Percentiles rank a stretch among this genome's conserved stretches.
Conservation (phyloP, 306 rosid genomes). For the Pyrus betulifolia region DNA sequence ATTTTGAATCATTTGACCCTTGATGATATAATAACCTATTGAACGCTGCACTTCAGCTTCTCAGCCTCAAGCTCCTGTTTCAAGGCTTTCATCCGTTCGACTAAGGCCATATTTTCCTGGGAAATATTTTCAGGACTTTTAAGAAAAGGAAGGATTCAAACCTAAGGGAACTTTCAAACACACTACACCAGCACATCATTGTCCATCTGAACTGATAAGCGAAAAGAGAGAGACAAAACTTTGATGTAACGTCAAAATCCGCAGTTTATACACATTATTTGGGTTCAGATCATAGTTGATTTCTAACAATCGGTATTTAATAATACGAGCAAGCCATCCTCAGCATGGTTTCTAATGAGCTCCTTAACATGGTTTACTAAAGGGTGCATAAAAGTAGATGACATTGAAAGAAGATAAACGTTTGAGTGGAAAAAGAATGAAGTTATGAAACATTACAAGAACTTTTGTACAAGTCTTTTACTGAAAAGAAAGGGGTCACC, state of each 20-base stretch:
- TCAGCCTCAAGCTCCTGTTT: slow-evolving; percentile 47
- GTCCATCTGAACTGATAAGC: background rate
- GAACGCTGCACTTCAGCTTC: slow-evolving; percentile 41
- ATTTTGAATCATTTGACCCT: background rate
- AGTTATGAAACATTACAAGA: background rate
- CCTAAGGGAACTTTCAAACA: background rate
- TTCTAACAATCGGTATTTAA: background rate
- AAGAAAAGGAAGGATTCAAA: slow-evolving; percentile 7
- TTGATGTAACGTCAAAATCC: background rate
- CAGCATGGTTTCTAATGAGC: background rate
- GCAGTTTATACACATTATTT: background rate
- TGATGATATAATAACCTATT: slow-evolving; percentile 9
- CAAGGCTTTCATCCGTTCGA: slow-evolving; percentile 45
- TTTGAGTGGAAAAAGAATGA: background rate
- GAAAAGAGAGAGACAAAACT: background rate
- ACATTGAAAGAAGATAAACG: background rate
- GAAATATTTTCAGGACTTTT: slow-evolving; percentile 11
- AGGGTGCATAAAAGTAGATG: background rate
- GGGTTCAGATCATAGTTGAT: background rate
- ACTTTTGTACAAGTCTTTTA: background rate
- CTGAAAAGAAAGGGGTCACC: slow-evolving; percentile 30
- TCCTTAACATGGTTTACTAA: background rate
- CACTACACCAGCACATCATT: background rate
- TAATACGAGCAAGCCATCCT: background rate
- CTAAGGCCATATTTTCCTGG: slow-evolving; percentile 47